Conservation (phyloP, 2,329 filamentous ascomycete species). For the Apiospora hydei region DNA sequence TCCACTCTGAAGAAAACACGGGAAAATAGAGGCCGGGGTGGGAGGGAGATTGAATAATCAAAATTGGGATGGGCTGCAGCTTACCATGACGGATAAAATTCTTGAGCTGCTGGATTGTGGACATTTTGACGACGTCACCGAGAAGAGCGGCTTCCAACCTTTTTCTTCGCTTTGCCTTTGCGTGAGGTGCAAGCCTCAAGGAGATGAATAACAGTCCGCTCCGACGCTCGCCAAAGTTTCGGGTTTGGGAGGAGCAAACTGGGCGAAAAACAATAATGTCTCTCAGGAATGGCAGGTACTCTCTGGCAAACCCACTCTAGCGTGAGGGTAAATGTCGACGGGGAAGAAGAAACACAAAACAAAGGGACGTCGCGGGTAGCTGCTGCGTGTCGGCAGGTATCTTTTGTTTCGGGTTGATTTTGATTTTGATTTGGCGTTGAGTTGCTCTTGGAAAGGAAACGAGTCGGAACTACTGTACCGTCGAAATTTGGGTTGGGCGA, state of each 20-base stretch:
- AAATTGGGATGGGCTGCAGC: constrained; percentile 34
- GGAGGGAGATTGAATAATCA: constrained; percentile 26
- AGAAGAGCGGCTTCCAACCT: constrained; percentile 21
- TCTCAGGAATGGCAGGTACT: neutral
- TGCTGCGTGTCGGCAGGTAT: constrained; percentile 3
- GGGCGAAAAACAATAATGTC: neutral
- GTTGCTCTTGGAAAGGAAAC: constrained; percentile 13
- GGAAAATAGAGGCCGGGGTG: constrained; percentile 16
- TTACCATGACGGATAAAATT: constrained; percentile 94
- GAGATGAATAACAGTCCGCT: constrained; percentile 5
- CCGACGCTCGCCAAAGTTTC: constrained; percentile 21
- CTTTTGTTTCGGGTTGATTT: constrained; percentile 15
- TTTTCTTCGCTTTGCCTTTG: constrained; percentile 22
- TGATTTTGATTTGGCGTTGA: neutral
- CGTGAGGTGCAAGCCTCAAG: constrained; percentile 20
- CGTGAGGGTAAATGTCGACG: constrained; percentile 3
- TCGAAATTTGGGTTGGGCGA: constrained; percentile 20
- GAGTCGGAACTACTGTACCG: constrained; percentile 16
- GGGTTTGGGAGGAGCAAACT: neutral
- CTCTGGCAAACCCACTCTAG: constrained; percentile 16
- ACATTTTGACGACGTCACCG: constrained; percentile 51
- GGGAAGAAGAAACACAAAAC: neutral
- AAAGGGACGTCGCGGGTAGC: constrained; percentile 8
- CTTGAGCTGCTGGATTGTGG: constrained; percentile 91
- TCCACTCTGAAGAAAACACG: constrained; percentile 9